These are phyloP conservation scores for Yamadazyma blattariae DNA, from an alignment of 1,139 yeast genomes.

Conservation along the genomic window DNA sequence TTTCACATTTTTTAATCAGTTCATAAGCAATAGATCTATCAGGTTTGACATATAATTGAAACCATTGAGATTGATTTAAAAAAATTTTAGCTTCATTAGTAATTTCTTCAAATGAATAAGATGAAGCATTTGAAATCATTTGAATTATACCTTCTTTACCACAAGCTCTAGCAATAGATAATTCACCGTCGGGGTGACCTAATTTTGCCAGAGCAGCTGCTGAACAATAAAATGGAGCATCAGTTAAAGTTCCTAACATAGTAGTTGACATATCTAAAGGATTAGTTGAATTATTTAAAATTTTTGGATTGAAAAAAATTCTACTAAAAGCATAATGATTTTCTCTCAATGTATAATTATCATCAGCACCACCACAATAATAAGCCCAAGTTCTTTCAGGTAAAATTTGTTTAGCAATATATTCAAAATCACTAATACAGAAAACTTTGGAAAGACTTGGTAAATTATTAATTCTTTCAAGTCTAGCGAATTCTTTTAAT, in stretches of 20 bases:
- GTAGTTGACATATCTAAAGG: constrained; percentile 32
- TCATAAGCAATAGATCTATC: constrained; percentile 50
- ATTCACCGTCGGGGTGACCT: constrained; percentile 79
- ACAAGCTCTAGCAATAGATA: constrained; percentile 71
- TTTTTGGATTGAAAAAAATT: constrained; percentile 77
- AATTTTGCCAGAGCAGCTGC: constrained; percentile 82
- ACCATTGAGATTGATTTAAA: constrained; percentile 78
- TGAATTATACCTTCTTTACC: constrained; percentile 67
- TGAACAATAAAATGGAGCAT: constrained; percentile 65
- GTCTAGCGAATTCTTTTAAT: no score
- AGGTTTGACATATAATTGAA: constrained; percentile 80
- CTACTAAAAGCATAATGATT: constrained; percentile 67
- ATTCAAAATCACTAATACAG: no score
- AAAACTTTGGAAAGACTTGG: no score
- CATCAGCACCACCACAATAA: no score
- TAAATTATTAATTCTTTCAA: no score
- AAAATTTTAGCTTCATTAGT: constrained; percentile 51
- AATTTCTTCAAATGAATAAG: constrained; percentile 74
- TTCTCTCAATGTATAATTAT: no score
- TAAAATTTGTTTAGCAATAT: no score
- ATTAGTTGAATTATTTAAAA: constrained; percentile 66
- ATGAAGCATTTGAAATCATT: constrained; percentile 79
- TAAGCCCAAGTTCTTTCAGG: no score
- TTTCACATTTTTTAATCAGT: constrained; percentile 69
- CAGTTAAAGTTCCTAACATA: constrained; percentile 37